A percentile compares a stretch with the other conserved stretches of the same genome.
Conservation (phyloP, 495 filamentous ascomycete species). For the Penicillium ucsense region DNA sequence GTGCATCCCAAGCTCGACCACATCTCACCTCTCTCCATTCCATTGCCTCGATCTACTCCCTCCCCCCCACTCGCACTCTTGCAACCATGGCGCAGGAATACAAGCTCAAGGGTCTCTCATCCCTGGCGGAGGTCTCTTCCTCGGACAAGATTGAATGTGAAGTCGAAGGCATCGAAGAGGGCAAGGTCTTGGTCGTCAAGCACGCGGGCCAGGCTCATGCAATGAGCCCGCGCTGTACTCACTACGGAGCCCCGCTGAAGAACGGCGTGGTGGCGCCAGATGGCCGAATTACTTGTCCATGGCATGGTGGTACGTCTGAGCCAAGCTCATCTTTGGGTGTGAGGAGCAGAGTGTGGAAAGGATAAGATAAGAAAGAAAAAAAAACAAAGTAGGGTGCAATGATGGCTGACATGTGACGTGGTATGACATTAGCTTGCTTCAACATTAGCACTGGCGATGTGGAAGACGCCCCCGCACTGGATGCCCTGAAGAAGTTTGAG, state of each 20-base stretch:
- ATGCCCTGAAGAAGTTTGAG: slow-evolving; percentile 72
- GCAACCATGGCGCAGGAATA: slow-evolving; percentile 58
- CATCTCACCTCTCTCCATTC: too few species aligned
- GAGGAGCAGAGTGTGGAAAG: background rate
- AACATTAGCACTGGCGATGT: slow-evolving; percentile 82
- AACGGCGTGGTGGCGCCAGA: slow-evolving; percentile 73
- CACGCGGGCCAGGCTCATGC: slow-evolving; percentile 66
- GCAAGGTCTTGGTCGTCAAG: slow-evolving; percentile 78
- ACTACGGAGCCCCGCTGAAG: slow-evolving; percentile 84
- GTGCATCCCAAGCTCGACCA: too few species aligned
- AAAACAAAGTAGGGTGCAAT: background rate
- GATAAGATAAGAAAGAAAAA: slow-evolving; percentile 4
- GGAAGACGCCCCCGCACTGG: slow-evolving; percentile 85
- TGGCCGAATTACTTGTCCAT: slow-evolving; percentile 82
- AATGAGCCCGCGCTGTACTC: slow-evolving; percentile 79
- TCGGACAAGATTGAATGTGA: slow-evolving; percentile 82
- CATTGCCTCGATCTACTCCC: background rate
- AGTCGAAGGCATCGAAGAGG: slow-evolving; percentile 76
- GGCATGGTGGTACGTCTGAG: slow-evolving; percentile 70
- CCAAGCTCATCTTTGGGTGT: background rate
- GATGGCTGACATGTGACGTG: background rate
- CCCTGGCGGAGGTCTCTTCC: slow-evolving; percentile 55
- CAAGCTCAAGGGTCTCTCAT: slow-evolving; percentile 72
- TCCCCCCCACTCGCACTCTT: slow-evolving; percentile 2
- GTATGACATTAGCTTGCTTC: slow-evolving; percentile 65